Evolutionary conservation across 139 green algal genomes (phyloP), one percentile per base, ranked within the genome.

Genomic region (Ettlia oleoabundans): DNA sequence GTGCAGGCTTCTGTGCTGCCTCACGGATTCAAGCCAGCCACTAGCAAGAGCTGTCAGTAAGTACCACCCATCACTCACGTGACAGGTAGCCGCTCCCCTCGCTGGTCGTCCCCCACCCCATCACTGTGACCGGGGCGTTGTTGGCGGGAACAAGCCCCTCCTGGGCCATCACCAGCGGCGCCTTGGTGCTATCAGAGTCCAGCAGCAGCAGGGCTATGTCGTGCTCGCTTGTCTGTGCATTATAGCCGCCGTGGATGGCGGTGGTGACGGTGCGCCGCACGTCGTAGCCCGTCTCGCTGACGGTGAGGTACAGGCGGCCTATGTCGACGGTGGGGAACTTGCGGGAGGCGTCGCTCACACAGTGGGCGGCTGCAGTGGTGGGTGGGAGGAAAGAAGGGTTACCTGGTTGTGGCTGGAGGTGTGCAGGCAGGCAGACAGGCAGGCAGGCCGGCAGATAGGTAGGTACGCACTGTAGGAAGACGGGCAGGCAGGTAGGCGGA

Each of bases 241-340:
- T 28, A 9, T 61, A 75, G 40, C 41, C 28, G 3, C 33, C 38
- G 26, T 61, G 67, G 40, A 38, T 22, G 2, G 24, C 37, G 38
- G 24, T 61, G 3, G 67, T 37, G 24, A 52, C 41, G 21, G 62
- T 52, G 24, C 28, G 33, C 13, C 76, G 76, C 61, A 82, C 76
- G 6, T 74, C 62, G 40, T 73, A 72, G n/a, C 55, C 58, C 0
- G 9, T 52, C 32, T 68, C 62, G 0, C 26, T 15, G 26, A 37
- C 32, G 13, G 18, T 62, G 19, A 75, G 65, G 64, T 37, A 76
- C 19, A 24, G 13, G 19, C 77, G 5, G 19, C 77, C 77, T 3
- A 82, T 76, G 77, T 82, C 63, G 33, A 82, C 63, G 10, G 40
- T 37, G 35, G 24, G 37, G 67, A 52, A 33, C 22, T n/a, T 22